Evolutionary conservation across 169 alveolate species (phyloP).

Genomic region (Plasmodium cynomolgi): DNA sequence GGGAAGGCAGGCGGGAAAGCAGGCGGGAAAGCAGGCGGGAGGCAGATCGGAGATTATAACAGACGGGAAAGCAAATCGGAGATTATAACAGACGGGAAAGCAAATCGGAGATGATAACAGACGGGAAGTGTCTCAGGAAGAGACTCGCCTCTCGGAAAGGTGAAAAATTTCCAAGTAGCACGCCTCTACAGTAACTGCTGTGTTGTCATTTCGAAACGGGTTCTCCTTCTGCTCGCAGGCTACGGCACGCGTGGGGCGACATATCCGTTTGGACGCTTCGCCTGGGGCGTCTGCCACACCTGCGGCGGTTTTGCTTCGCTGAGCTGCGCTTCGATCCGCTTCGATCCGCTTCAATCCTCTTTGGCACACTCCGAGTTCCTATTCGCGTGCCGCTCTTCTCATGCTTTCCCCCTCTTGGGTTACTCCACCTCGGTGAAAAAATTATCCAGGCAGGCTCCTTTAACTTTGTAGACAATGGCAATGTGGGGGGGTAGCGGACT

Average conservation of each 20-base stretch:
- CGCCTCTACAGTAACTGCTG: neutral
- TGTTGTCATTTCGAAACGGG: neutral
- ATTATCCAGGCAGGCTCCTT: neutral
- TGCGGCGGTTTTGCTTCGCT: neutral
- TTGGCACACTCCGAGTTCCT: neutral
- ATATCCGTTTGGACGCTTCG: too few relatives aligned
- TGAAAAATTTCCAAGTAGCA: neutral
- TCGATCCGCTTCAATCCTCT: neutral
- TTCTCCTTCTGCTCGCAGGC: neutral
- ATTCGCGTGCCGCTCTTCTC: neutral
- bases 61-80: too few relatives aligned
- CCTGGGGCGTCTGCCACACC: neutral
- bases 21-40: neutral
- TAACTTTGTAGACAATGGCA: neutral
- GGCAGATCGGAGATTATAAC: too few relatives aligned
- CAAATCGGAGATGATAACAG: neutral
- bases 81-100: neutral
- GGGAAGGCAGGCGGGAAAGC: too few relatives aligned
- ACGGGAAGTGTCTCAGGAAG: neutral
- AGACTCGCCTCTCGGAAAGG: neutral
- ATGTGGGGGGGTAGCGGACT: neutral
- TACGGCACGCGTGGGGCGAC: neutral
- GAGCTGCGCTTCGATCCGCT: neutral
- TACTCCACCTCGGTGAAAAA: neutral
- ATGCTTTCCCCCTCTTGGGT: neutral